Percentiles rank a stretch among this genome's conserved stretches.
Evolutionary conservation across 2,329 filamentous ascomycete genomes (phyloP).

Genomic region (Cercospora sp.): DNA sequence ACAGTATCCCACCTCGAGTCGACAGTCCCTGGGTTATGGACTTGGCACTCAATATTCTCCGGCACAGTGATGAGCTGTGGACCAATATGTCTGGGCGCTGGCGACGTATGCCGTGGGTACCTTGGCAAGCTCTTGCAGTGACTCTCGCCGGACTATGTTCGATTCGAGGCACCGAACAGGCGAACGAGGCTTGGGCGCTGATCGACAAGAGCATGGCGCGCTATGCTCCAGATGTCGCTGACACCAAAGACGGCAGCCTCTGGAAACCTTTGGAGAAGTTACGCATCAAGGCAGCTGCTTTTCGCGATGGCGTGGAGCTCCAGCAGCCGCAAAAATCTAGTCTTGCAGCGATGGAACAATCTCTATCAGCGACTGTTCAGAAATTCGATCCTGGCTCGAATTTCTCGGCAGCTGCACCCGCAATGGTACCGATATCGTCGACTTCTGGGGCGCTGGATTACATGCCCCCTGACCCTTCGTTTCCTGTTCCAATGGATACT

Average conservation of each 20-base stretch:
- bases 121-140: constrained; percentile 59
- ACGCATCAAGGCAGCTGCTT: constrained; percentile 49
- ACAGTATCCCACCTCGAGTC: constrained; percentile 33
- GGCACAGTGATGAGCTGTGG: constrained; percentile 31
- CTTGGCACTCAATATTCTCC: constrained; percentile 50
- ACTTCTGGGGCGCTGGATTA: background rate
- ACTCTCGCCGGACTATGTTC: constrained; percentile 56
- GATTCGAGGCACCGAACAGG: constrained; percentile 50
- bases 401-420: background rate
- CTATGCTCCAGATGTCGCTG: constrained; percentile 52
- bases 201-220: constrained; percentile 50
- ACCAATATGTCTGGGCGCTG: constrained; percentile 43
- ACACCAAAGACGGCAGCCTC: constrained; percentile 53
- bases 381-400: background rate
- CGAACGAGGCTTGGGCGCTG: constrained; percentile 53
- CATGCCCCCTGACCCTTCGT: constrained; percentile 5
- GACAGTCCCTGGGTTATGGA: constrained; percentile 38
- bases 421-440: background rate
- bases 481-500: constrained; percentile 11
- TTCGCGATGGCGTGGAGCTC: constrained; percentile 25
- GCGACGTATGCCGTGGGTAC: constrained; percentile 56
- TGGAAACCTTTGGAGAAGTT: constrained; percentile 59
- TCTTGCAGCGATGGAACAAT: background rate
- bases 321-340: background rate
- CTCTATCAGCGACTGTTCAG: background rate